Evolutionary conservation across 768 basidiomycete genomes (phyloP), one percentile per base, ranked within the genome.

Genomic region (Trametes sanguinea): DNA sequence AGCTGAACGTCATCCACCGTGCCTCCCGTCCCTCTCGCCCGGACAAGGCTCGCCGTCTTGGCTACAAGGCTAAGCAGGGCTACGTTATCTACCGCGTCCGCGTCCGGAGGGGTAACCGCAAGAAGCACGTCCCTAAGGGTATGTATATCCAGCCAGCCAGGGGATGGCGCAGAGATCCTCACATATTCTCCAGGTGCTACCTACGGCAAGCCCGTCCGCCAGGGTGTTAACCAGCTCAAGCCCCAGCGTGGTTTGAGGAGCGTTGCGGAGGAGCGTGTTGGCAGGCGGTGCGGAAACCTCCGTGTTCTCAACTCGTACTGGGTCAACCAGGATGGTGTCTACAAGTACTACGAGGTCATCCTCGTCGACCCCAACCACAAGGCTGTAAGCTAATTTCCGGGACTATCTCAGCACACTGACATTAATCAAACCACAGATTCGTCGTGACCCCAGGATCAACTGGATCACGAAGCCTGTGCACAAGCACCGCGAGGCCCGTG

Each of bases 1-100:
- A 99, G 77, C 80, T 98, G 72, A 94, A 97, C 71, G 94, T 99
- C 68, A 92, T 98, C 75, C 96, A 98, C 83, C 92, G 97, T 70
- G 96, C 95, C 48, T 95, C 95, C 66, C 92, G 96, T 64, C 96
- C 97, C 50, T 98, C 96, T 50, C 92, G 97, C 73, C 97, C 97
- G 57, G 97, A 99, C 83, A 99, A 98, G 84, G 97, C 97, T 65
- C 92, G 97, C 75, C 89, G 95, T 67, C 83, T 99, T 65, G 97
- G 97, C 51, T 99, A 98, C 88, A 99, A 98, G 83, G 95, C 97
- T 76, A 99, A 99, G 86, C 97, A 99, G 80, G 97, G 97, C 71
- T 99, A 94, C 75, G 90, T 98, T 67, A 78, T 99, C 80, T 99
- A 99, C 82, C 93, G 97, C 72, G 82, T 99, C 71, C 92, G 97